Base-by-base conservation (phyloP, 306 rosid species). In the Lagenaria siceraria region DNA sequence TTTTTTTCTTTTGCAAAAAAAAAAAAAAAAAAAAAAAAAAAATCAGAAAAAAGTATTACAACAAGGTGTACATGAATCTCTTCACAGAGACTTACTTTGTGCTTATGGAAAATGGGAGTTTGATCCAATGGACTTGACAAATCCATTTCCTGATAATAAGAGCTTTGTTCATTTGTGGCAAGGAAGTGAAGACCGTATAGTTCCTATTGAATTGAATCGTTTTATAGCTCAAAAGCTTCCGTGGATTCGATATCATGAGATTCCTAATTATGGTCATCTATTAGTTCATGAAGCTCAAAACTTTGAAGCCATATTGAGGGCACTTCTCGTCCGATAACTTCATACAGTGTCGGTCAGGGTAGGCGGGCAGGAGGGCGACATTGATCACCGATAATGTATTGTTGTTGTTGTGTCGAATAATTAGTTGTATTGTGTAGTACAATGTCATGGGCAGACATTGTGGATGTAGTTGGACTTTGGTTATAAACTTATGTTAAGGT, bases 171-270 rank as follows among this genome's bases (percentile, higher is more conserved):
- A 91, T 52, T 81, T 93, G 61, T 93, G 97, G 98, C 97, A 87
- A 85, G 98, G 92, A 1, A 76, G 62, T 18, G 79, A 81, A 58
- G 98, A 93, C 74, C 85, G 60, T 78, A 76, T 91, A 46, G 80
- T 88, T 82, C 90, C 97, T 13, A 60, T 78, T 22, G 78, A 58
- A 8, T 0, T 89, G 27, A 86, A 86, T 58, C 85, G 92, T 33
- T 88, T 85, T 79, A 78, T 93, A 58, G 80, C 88, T 15, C 63
- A 87, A 68, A 87, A 88, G 77, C 87, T 88, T 40, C 87, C 87
- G 0, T 91, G 98, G 98, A 87, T 93, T 86, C 88, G 5, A n/a
- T 91, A 91, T 80, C 98, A 93, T 1, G 96, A 91, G 82, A 59
- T 93, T 84, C 68, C 90, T 59, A 82, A 82, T 69, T 84, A 17